Evolutionary conservation across 441 rosid species (phyloP), one percentile per base, ranked within the genome.

Genomic region (Macaranga tanarius): DNA sequence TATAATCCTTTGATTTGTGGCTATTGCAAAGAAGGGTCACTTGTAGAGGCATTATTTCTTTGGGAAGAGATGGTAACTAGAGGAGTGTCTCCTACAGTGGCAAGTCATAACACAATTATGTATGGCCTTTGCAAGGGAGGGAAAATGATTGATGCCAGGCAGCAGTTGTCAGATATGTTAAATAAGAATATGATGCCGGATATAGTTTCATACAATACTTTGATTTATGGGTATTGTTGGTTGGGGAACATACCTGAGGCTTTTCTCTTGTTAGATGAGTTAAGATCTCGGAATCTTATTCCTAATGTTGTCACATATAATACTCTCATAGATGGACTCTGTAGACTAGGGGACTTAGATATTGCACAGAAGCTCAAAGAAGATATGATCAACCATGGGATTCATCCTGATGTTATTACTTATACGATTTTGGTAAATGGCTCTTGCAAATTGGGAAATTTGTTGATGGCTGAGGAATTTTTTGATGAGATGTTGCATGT

Each of bases 271-370:
- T 84, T 90, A 68, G 81, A 84, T 55, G 91, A 87, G 75, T 77
- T 92, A 76, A 79, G 81, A 67, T 70, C 17, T 52, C 73, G 74
- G 65, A 76, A 79, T 67, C 77, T 89, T n/a, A 38, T 51, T 78
- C 90, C 92, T 48, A 84, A 77, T 64, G 26, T 80, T 38, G 76
- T 87, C 60, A 92, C 96, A 0, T 92, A 84, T 76, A 90, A 89
- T 77, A 86, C 87, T 67, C 86, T 90, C 60, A 82, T 92, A 10
- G 83, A 87, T 76, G 92, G 97, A 64, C 77, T 86, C 75, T 90
- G 96, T 82, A 80, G 88, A 84, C 23, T 76, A 19, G 89, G 90
- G 69, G 74, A 88, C 75, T 58, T 89, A 59, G 85, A 79, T 73
- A 68, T 61, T 77, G 92, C 94, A 54, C 82, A 38, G 71, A 75